Evolutionary conservation across 495 filamentous ascomycete genomes (phyloP), one percentile per base, ranked within the genome.

Genomic region (Wilcoxina mikolae): DNA sequence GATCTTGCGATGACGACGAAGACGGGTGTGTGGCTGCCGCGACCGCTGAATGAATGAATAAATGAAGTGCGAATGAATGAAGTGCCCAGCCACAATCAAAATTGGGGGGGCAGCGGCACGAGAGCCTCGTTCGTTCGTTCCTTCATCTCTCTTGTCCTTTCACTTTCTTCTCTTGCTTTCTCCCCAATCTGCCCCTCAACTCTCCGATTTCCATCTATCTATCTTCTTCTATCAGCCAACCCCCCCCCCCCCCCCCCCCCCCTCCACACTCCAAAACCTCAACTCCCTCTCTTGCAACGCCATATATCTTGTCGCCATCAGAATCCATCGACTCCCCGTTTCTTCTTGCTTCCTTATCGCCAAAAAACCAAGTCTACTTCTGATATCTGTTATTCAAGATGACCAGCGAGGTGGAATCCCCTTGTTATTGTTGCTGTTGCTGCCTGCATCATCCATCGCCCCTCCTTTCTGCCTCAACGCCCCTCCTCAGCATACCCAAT

Each of bases 391-490:
- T 44, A 52, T 43, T 55, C 41, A 79, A 69, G 60, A 83, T 83
- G 80, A 78, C 80, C 64, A 80, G 71, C 62, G 80, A 83, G 73
- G 80, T 83, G 71, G 70, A 79, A 76, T 56, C 56, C 59, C 47
- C 60, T 53, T 53, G 62, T 57, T 54, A 42, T 54, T 56, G 63
- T 56, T 61, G 54, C 51, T 56, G 56, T 58, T 49, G 45, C 20
- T 27, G 45, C 25, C 31, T 25, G 61, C 53, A 61, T 65, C 60
- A 58, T n/a, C n/a, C n/a, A n/a, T 53, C 59, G 60, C 61, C 56
- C 57, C 68, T 62, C 65, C 65, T 65, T 45, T 55, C 61, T 60
- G 54, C 58, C 54, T 55, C 47, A 47, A 51, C 55, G 57, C 53
- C 67, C 71, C 68, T 68, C 70, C 78, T 50, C 51, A n/a, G 51